Evolutionary conservation across 73 alveolate genomes (phyloP).

Genomic region (Paramecium sexaurelia): DNA sequence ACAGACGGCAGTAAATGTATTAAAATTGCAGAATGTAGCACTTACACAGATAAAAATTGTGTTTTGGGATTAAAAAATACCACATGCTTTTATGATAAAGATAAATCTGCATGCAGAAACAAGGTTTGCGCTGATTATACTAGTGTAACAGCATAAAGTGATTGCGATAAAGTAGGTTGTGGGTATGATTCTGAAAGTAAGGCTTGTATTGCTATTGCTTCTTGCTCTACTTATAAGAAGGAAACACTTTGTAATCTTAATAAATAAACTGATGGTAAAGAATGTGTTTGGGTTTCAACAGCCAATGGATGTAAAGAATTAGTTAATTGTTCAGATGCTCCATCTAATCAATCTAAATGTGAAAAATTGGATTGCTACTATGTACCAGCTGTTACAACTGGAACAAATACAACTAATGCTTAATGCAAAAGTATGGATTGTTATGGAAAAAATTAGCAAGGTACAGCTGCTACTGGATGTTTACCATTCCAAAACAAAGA

Average conservation of each 20-base stretch:
- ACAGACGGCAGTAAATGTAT: neutral
- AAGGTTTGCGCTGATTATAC: neutral
- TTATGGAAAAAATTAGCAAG: neutral
- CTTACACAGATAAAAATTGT: neutral
- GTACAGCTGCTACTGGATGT: neutral
- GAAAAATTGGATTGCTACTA: neutral
- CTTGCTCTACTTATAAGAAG: neutral
- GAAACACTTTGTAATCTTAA: neutral
- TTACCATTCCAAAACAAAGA: neutral
- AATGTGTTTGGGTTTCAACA: neutral
- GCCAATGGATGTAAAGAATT: neutral
- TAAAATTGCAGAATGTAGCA: neutral
- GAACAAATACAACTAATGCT: neutral
- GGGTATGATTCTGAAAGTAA: neutral
- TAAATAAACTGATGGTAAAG: neutral
- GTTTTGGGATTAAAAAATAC: neutral
- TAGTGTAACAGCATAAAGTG: neutral
- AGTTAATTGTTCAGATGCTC: neutral
- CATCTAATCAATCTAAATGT: neutral
- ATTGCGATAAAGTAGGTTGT: neutral
- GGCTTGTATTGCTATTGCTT: neutral
- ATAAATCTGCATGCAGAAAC: neutral
- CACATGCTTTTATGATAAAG: neutral
- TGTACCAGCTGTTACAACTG: neutral
- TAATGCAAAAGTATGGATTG: neutral